Evolutionary conservation across 371 early-diverging fungal species (phyloP).

Genomic region (Circinella umbellata): DNA sequence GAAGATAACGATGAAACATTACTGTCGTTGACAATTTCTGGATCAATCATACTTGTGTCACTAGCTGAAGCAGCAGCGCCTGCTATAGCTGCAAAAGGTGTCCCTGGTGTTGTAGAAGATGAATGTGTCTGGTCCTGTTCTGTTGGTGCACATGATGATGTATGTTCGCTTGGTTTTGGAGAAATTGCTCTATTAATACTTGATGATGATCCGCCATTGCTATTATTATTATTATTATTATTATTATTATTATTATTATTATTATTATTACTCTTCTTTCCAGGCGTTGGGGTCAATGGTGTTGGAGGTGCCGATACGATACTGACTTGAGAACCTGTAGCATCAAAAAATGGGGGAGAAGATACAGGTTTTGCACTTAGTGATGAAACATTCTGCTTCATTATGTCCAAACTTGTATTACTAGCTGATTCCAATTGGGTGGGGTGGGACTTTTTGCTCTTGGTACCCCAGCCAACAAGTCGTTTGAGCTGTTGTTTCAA

Average conservation of each 20-base stretch:
- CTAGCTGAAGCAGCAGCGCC: background rate
- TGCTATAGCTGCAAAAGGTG: background rate
- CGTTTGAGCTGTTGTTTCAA: conserved; percentile 47
- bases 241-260: background rate
- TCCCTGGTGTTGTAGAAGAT: background rate
- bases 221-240: background rate
- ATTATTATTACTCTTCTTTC: background rate
- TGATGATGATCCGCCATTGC: too few species aligned
- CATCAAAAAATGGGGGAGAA: background rate
- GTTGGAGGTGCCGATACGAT: conserved; percentile 38
- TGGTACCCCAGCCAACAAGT: conserved; percentile 51
- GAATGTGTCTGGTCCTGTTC: background rate
- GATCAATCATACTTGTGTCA: conserved; percentile 1
- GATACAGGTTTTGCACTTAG: conserved; percentile 7
- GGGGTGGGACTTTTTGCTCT: conserved; percentile 23
- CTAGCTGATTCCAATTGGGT: conserved; percentile 8
- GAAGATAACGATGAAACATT: conserved; percentile 8
- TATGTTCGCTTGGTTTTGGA: background rate
- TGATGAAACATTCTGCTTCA: conserved; percentile 18
- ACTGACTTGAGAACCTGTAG: conserved; percentile 26
- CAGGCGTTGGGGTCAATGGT: conserved; percentile 31
- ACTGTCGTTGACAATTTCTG: background rate
- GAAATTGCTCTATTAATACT: background rate
- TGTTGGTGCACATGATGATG: conserved; percentile 6
- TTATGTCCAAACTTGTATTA: background rate